phyloP scores from a whole-genome alignment of 208 protist genomes.

The Wallacemonas sp. region DNA sequence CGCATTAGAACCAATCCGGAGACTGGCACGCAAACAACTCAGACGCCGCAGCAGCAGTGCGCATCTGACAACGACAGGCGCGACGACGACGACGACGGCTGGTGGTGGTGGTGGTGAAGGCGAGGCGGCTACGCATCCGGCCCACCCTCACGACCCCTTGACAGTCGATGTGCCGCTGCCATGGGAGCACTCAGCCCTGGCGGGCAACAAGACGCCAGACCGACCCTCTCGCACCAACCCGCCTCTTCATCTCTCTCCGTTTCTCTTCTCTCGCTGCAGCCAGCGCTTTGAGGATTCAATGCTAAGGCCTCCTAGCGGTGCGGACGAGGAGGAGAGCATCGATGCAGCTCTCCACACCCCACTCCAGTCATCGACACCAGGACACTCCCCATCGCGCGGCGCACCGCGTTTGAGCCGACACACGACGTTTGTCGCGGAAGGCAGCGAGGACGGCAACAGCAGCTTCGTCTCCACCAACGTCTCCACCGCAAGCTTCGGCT shows the following conservation, averaged over 20 bases:
- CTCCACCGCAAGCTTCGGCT: constrained; percentile 1
- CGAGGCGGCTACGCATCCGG: too few relatives aligned
- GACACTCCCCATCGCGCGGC: neutral
- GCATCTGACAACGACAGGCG: constrained; percentile 6
- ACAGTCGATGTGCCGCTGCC: neutral
- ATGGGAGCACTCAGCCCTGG: neutral
- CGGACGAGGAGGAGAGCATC: neutral
- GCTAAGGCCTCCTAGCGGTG: neutral
- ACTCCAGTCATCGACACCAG: neutral
- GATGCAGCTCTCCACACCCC: neutral
- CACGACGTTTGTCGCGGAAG: too few relatives aligned
- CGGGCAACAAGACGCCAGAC: neutral
- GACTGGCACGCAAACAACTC: neutral
- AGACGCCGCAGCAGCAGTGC: too few relatives aligned
- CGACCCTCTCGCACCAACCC: neutral
- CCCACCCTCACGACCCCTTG: neutral
- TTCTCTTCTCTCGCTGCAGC: constrained; percentile 10
- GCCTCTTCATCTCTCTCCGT: constrained; percentile 2
- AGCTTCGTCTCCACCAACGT: constrained; percentile 6
- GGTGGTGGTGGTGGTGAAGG: too few relatives aligned
- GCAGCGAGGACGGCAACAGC: neutral
- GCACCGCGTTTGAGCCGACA: too few relatives aligned
- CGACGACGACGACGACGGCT: neutral
- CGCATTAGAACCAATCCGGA: constrained; percentile 12
- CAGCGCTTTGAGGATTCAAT: constrained; percentile 1